Base-by-base conservation (phyloP, 164 flowering plant genomes). In the Chloranthus sessilifolius region DNA sequence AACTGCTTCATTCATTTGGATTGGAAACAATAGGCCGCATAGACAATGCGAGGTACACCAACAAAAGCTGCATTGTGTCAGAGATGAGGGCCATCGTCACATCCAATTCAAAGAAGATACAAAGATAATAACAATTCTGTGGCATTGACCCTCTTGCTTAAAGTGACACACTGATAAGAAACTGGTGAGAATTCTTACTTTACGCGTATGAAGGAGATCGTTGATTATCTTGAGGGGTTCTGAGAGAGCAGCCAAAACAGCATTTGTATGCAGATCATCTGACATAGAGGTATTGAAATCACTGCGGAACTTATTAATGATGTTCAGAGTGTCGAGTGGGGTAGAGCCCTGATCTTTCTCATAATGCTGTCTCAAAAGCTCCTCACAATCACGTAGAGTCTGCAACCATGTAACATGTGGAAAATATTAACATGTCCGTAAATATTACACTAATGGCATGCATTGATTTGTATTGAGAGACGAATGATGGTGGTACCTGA, bases 181-280 rank as follows among this genome's bases (percentile, higher is more conserved):
- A 37, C 21, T 24, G 26, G 15, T 3, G 19, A 14, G 34, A 38
- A 43, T n/a, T n/a, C 16, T 23, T 80, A 88, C 99, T 85, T 92
- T 85, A n/a, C 82, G 88, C 36, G 99, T 84, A 69, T 88, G 81
- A 7, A 86, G 63, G 45, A 92, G 81, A 72, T 88, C 99, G 68
- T 92, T 92, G 53, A 86, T 83, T 45, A 65, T 62, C 60, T 84
- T 88, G 63, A 92, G 55, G 17, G 96, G 96, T 12, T 82, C 96
- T 35, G 88, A 83, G 7, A 92, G 54, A 35, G 95, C 83, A 66
- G 94, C 82, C 66, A 88, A 62, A 62, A 74, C 80, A 52, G 79
- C 96, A 49, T 83, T 61, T 49, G 96, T 85, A 57, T 80, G 99
- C 56, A 88, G 76, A 67, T 92, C 96, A 62, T 92, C 96, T 5